These are phyloP conservation scores for Vaccinium corymbosum DNA, from an alignment of 148 eudicot genomes.

Conservation along the genomic window DNA sequence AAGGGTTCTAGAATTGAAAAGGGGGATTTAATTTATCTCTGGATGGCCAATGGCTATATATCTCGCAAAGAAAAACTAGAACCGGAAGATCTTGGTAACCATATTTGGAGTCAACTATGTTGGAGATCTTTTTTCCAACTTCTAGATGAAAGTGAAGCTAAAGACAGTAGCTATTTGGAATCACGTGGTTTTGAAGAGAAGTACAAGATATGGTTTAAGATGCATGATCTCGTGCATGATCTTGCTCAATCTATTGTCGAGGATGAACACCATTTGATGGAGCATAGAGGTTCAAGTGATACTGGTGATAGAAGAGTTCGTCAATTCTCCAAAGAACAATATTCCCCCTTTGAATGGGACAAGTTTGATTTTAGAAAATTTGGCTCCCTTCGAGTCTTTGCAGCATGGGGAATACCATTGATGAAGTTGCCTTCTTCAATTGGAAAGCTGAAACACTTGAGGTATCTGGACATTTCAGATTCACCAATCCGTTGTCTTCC, in stretches of 20 bases:
- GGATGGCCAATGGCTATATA: background rate
- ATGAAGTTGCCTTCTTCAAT: background rate
- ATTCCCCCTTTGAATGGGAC: too few relatives aligned
- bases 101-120: background rate
- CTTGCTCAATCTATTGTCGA: background rate
- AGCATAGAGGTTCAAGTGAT: background rate
- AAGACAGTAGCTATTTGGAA: too few relatives aligned
- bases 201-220: background rate
- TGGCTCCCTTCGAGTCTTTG: background rate
- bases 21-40: background rate
- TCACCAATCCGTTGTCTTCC: background rate
- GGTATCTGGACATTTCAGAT: background rate
- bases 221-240: constrained; percentile 14
- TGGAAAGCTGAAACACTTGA: background rate
- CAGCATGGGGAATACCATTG: background rate
- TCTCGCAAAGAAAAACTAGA: background rate
- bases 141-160: background rate
- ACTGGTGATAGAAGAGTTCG: background rate
- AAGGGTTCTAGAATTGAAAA: background rate
- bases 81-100: background rate
- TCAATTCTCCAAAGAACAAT: background rate
- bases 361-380: background rate
- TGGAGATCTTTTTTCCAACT: constrained; percentile 4
- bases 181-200: too few relatives aligned
- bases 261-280: background rate